A percentile compares a stretch with the other conserved stretches of the same genome.
Conservation (phyloP, 2,329 filamentous ascomycete genomes). For the Cadophora sp. region DNA sequence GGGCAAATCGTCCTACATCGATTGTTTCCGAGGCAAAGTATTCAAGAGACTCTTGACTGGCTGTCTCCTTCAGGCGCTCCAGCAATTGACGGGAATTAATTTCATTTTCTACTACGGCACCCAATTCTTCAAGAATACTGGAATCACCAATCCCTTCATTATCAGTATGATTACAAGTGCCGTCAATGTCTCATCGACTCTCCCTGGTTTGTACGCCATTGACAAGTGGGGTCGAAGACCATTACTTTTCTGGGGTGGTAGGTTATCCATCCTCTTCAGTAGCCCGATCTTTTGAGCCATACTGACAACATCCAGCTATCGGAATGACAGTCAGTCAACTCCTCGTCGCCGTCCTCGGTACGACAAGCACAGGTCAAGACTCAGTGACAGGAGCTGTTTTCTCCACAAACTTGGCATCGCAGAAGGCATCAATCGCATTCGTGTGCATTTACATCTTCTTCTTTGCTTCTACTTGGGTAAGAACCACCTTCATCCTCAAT, state of each 20-base stretch:
- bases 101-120: constrained; percentile 70
- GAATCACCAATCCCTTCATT: constrained; percentile 59
- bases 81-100: constrained; percentile 66
- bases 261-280: not conserved
- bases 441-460: constrained; percentile 78
- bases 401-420: constrained; percentile 57
- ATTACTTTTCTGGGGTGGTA: constrained; percentile 63
- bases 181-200: constrained; percentile 69
- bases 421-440: constrained; percentile 65
- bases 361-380: constrained; percentile 59
- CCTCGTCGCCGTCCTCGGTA: constrained; percentile 65
- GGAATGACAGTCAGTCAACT: constrained; percentile 70
- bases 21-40: constrained; percentile 53
- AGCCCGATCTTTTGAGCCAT: not conserved
- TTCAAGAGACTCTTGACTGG: constrained; percentile 70
- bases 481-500: constrained; percentile 50
- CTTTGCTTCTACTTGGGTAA: constrained; percentile 72
- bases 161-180: constrained; percentile 68
- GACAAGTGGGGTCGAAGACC: constrained; percentile 70
- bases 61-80: constrained; percentile 68
- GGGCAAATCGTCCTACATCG: constrained; percentile 55
- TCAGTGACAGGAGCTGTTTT: constrained; percentile 52
- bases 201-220: constrained; percentile 67
- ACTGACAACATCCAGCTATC: constrained; percentile 50
- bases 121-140: constrained; percentile 63